Evolutionary conservation across 768 basidiomycete species (phyloP), one percentile per base, ranked within the genome.

Genomic region (Boletus vinaceobasis): DNA sequence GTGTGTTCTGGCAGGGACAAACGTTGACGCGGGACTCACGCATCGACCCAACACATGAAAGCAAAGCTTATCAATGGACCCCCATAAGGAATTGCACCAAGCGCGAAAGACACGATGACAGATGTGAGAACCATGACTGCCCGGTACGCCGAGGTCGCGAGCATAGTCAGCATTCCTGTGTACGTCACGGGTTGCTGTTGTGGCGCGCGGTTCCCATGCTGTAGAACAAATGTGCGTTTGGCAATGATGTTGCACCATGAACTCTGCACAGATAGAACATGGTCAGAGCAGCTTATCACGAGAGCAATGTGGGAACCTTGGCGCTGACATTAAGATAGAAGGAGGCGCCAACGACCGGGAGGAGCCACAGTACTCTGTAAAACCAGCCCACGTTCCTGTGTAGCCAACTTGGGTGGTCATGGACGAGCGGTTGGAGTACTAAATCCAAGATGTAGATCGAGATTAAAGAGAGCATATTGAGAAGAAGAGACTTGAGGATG

Each of bases 21-120:
- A 50, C 27, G n/a, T 40, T 13, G 57, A 45, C 19, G 35, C 43
- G 51, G 17, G 10, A 87, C 90, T 79, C 70, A 93, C 87, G 92
- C 79, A 67, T 94, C 86, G 43, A 93, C 78, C 87, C 92, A 91
- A 63, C 89, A 93, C 54, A 92, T 72, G 65, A 92, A 94, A 6
- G 81, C 67, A 65, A 92, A 89, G 27, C 83, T 81, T 6, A 79
- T 70, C 2, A 75, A 55, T 1, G 80, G 75, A 9, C 93, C 93
- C 13, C 85, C 70, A 52, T 79, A 74, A 3, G 93, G 93, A 19
- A 91, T 74, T 48, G 77, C 75, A 6, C 77, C 73, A 32, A 95
- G 74, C 15, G 78, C 76, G 55, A 87, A 84, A 5, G 87, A 87
- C 19, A 92, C 73, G 8, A 81, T 65, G 21, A 92, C 74, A 14